These are phyloP conservation scores for Geotrichum europaeum DNA, from an alignment of 1,139 yeast genomes.

Conservation along the genomic window DNA sequence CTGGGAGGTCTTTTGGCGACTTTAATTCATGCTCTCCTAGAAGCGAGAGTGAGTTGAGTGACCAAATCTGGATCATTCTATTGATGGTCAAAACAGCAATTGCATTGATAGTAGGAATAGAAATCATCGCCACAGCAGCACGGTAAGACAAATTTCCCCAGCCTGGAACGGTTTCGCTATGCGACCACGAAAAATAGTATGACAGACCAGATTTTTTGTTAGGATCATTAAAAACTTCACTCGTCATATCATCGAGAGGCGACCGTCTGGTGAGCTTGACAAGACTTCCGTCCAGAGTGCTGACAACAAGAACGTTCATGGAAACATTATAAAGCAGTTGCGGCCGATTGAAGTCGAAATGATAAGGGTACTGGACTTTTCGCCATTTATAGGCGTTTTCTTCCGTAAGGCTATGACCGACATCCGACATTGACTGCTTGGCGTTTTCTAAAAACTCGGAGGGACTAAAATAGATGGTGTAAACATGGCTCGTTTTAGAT, in stretches of 20 bases:
- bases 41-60: constrained; percentile 21
- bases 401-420: constrained; percentile 15
- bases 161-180: background rate
- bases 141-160: background rate
- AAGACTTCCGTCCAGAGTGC: constrained; percentile 60
- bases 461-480: background rate
- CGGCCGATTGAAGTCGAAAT: constrained; percentile 66
- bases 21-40: constrained; percentile 16
- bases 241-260: constrained; percentile 24
- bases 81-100: constrained; percentile 35
- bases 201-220: background rate
- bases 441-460: background rate
- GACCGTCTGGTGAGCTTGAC: constrained; percentile 46
- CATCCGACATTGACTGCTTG: background rate
- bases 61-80: constrained; percentile 30
- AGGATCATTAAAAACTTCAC: constrained; percentile 25
- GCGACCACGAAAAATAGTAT: background rate
- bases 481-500: constrained; percentile 22
- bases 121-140: background rate
- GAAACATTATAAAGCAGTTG: constrained; percentile 47
- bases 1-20: constrained; percentile 1
- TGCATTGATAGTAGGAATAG: background rate
- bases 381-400: constrained; percentile 27
- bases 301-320: constrained; percentile 43
- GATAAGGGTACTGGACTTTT: constrained; percentile 46